Conservation (phyloP, 2,329 filamentous ascomycete species). For the Drechslera avenae region DNA sequence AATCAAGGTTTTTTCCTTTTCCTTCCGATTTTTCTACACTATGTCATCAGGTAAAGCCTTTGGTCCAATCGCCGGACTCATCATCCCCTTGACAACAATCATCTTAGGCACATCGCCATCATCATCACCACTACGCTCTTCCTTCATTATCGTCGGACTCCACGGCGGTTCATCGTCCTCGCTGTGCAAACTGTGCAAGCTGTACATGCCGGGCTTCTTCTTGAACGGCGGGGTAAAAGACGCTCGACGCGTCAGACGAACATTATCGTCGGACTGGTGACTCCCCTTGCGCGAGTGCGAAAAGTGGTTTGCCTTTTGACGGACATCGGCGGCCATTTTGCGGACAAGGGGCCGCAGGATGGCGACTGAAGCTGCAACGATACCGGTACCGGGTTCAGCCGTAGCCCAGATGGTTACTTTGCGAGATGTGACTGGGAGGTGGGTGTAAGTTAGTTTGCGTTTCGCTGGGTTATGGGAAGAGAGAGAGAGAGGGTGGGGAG, state of each 20-base stretch:
- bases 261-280: slow-evolving; percentile 3
- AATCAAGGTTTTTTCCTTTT: neutral
- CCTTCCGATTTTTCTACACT: neutral
- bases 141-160: neutral
- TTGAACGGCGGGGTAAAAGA: slow-evolving; percentile 7
- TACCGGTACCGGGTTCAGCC: slow-evolving; percentile 57
- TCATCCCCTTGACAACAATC: too few species aligned
- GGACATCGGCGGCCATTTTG: slow-evolving; percentile 29
- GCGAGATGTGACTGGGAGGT: slow-evolving; percentile 36
- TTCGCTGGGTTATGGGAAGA: too few species aligned
- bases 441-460: too few species aligned
- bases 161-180: neutral
- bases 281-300: slow-evolving; percentile 15
- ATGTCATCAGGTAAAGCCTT: neutral
- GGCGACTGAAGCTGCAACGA: slow-evolving; percentile 56
- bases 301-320: slow-evolving; percentile 21
- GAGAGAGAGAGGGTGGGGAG: too few species aligned
- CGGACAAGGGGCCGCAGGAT: slow-evolving; percentile 54
- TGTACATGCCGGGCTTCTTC: slow-evolving; percentile 14
- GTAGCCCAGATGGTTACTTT: slow-evolving; percentile 54
- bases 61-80: too few species aligned
- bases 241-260: slow-evolving; percentile 24
- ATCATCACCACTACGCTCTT: neutral
- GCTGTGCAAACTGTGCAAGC: neutral
- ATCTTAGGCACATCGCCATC: neutral